A percentile compares a stretch with the other conserved stretches of the same genome.
phyloP scores from a whole-genome alignment of 176 grass and related monocot species.

The Musa schizocarpa region DNA sequence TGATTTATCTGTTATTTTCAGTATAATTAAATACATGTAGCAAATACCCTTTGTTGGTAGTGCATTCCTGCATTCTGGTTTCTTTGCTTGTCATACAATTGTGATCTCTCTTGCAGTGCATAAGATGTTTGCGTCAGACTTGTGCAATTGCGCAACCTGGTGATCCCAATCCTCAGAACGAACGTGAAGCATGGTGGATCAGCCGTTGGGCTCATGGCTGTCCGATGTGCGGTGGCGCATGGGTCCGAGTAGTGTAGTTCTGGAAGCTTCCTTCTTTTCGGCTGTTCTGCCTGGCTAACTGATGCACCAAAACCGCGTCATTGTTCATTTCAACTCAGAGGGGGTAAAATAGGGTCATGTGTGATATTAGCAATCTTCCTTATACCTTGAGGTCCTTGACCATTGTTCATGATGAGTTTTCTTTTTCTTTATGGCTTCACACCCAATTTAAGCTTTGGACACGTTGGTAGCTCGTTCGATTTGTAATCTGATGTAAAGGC shows the following conservation, averaged over 20 bases:
- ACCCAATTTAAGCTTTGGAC: too few species aligned
- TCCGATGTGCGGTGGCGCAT: constrained; percentile 94
- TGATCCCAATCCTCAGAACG: constrained; percentile 36
- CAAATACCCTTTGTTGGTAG: too few species aligned
- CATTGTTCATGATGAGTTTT: neutral
- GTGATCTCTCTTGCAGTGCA: constrained; percentile 41
- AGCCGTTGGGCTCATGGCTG: constrained; percentile 79
- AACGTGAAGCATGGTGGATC: constrained; percentile 86
- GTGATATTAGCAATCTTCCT: neutral
- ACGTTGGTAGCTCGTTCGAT: too few species aligned
- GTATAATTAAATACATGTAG: too few species aligned
- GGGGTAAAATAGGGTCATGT: too few species aligned
- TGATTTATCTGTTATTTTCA: too few species aligned
- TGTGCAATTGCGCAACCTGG: constrained; percentile 73
- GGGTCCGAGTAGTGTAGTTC: constrained; percentile 76
- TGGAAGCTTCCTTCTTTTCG: neutral
- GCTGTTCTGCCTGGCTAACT: too few species aligned
- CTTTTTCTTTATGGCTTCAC: too few species aligned
- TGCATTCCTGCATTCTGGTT: neutral
- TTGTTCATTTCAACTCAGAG: too few species aligned
- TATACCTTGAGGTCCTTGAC: neutral
- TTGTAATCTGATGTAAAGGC: too few species aligned
- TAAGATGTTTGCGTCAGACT: constrained; percentile 90
- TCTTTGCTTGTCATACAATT: neutral
- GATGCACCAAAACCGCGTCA: too few species aligned